Evolutionary conservation across 192 early-diverging fungal species (phyloP).

Genomic region (Paraglomus brasilianum): DNA sequence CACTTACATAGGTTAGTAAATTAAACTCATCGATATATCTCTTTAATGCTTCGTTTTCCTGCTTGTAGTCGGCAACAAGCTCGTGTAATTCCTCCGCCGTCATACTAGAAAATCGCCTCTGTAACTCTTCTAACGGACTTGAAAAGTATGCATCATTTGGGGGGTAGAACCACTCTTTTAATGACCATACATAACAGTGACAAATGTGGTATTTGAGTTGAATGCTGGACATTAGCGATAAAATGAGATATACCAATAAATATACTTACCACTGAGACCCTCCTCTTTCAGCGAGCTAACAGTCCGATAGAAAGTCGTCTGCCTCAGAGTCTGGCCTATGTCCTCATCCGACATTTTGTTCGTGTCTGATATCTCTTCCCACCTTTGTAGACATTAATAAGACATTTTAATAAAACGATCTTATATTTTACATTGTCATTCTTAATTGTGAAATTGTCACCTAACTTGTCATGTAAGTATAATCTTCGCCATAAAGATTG

Average conservation of each 20-base stretch:
- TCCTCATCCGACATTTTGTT: constrained; percentile 25
- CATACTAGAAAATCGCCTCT: background rate
- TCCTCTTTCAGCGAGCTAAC: background rate
- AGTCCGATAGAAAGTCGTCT: constrained; percentile 3
- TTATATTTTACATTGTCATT: no score
- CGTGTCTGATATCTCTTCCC: constrained; percentile 16
- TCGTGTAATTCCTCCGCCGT: constrained; percentile 1
- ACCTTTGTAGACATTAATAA: background rate
- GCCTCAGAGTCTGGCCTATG: background rate
- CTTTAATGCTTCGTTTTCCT: background rate
- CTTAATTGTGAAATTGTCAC: background rate
- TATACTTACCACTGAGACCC: background rate
- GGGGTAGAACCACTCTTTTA: constrained; percentile 14
- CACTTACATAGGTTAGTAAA: background rate
- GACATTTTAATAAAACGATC: background rate
- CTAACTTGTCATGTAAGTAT: constrained; percentile 10
- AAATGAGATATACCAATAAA: background rate
- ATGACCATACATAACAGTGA: background rate
- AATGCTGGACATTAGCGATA: background rate
- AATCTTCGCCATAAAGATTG: constrained; percentile 26
- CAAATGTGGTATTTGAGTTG: background rate
- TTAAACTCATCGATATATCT: background rate
- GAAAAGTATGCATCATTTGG: constrained; percentile 9
- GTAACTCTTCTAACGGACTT: constrained; percentile 11
- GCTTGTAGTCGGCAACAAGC: constrained; percentile 11